Conservation (phyloP, 371 early-diverging fungal species). For the Mucor irregularis region DNA sequence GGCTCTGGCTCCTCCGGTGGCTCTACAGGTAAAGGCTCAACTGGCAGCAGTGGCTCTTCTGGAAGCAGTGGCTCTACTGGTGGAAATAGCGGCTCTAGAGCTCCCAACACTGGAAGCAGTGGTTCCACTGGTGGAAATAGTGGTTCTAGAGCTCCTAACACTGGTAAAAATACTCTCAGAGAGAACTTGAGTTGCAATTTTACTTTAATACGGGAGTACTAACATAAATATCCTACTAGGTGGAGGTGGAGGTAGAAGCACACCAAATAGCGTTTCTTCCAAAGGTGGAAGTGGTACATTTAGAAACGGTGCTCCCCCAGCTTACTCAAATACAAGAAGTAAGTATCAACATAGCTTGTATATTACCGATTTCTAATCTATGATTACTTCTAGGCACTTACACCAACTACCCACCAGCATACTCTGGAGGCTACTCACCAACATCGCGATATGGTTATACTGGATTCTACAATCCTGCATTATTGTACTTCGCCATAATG, state of each 20-base stretch:
- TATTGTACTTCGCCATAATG: slow-evolving; percentile 39
- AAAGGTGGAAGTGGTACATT: slow-evolving; percentile 44
- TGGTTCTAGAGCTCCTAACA: no score
- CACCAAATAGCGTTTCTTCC: slow-evolving; percentile 20
- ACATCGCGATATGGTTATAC: slow-evolving; percentile 34
- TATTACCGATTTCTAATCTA: background rate
- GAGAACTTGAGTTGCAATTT: no score
- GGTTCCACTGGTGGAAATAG: slow-evolving; percentile 3
- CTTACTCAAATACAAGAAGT: slow-evolving; percentile 32
- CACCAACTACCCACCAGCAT: slow-evolving; percentile 37
- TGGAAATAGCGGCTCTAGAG: slow-evolving; percentile 11
- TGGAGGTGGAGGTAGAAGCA: slow-evolving; percentile 6
- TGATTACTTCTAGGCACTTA: slow-evolving; percentile 22
- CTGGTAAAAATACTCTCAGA: no score
- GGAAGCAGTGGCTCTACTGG: slow-evolving; percentile 8
- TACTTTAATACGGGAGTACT: background rate
- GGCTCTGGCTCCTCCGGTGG: slow-evolving; percentile 29
- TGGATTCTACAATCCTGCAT: slow-evolving; percentile 39
- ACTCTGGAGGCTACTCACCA: slow-evolving; percentile 37
- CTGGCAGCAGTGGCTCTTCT: slow-evolving; percentile 11
- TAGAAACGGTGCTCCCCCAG: slow-evolving; percentile 13
- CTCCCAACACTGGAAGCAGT: slow-evolving; percentile 14
- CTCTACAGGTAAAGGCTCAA: slow-evolving; percentile 14
- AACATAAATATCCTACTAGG: background rate
- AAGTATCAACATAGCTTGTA: background rate